phyloP scores from a whole-genome alignment of 108 stramenopile genomes.

The Cylindrotheca fusiformis region DNA sequence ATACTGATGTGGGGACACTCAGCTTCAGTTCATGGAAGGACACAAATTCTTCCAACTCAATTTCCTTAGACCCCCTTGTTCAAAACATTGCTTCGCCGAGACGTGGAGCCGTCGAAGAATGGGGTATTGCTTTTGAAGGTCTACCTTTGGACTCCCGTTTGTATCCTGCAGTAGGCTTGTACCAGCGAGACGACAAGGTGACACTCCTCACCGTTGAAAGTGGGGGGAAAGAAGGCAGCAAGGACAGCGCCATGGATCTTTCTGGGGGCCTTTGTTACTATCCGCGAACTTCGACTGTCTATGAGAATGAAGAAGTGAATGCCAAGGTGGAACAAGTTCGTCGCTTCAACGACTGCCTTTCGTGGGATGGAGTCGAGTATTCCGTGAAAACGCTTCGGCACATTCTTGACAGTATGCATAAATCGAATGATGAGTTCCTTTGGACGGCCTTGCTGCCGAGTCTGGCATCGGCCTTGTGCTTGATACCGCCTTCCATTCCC shows the following conservation, averaged over 20 bases:
- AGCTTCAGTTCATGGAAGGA: constrained; percentile 83
- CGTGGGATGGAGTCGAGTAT: constrained; percentile 55
- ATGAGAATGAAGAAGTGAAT: constrained; percentile 7
- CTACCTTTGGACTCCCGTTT: constrained; percentile 73
- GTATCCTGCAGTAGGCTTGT: constrained; percentile 84
- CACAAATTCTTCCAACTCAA: constrained; percentile 24
- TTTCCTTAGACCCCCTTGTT: constrained; percentile 38
- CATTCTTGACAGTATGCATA: constrained; percentile 13
- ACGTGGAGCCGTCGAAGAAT: constrained; percentile 67
- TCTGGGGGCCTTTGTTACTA: constrained; percentile 54
- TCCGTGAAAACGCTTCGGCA: constrained; percentile 27
- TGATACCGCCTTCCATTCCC: constrained; percentile 71
- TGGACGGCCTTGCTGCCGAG: constrained; percentile 46
- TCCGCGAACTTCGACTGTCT: constrained; percentile 13
- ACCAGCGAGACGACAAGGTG: constrained; percentile 78
- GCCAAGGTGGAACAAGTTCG: constrained; percentile 23
- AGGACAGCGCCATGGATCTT: constrained; percentile 17
- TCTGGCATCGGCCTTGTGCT: constrained; percentile 54
- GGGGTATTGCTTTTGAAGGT: constrained; percentile 87
- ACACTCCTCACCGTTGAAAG: constrained; percentile 64
- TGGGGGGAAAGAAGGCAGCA: constrained; percentile 7
- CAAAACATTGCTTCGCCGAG: constrained; percentile 31
- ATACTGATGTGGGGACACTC: constrained; percentile 80
- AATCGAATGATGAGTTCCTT: constrained; percentile 23
- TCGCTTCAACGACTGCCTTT: constrained; percentile 44